Base-by-base conservation (phyloP, 2,329 filamentous ascomycete species). In the Aspergillus melleus region DNA sequence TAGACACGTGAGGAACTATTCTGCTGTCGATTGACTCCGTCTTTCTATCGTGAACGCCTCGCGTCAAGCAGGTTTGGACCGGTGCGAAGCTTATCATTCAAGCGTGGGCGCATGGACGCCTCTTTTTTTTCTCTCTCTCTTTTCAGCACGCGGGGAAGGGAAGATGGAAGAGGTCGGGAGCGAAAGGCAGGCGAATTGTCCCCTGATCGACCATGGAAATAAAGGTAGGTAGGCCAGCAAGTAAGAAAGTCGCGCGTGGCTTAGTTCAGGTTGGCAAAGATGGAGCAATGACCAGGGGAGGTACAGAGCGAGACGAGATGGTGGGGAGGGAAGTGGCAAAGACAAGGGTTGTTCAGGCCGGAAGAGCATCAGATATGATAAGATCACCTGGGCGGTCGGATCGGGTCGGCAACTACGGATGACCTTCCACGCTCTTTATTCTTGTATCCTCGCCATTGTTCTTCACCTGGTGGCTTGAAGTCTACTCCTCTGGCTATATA, bases 361-460 rank as follows among this genome's bases (percentile, higher is more conserved):
- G 55, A 46, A 60, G 46, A 61, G 46, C 61, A 67, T 67, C 65
- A 64, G 66, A 67, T 66, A 67, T 67, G 65, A 68, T 68, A 67
- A 68, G 64, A 66, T 67, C 61, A 61, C 49, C 58, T 62, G 62
- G 54, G 49, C 56, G 59, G 55, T 64, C 63, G 61, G 63, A 54
- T 58, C 61, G 50, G 51, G 26, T 52, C 36, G 36, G 59, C 49
- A 29, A 52, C 29, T 22, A 49, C 39, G 14, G 39, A 51, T 39
- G 6, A 52, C 32, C 30, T 36, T 39, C 8, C 26, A 29, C 26
- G 6, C 26, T 29, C 26, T 8, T 29, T 29, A 29, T 29, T 29
- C 26, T 29, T 24, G 24, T 24, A 24, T 24, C 24, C 24, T 24
- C 24, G 24, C 24, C 26, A 29, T 29, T 29, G 26, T 52, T 30